A percentile compares a stretch with the other conserved stretches of the same genome.
These are phyloP conservation scores for Aspergillus carbonarius DNA, from an alignment of 2,329 filamentous ascomycete genomes.

Conservation along the genomic window DNA sequence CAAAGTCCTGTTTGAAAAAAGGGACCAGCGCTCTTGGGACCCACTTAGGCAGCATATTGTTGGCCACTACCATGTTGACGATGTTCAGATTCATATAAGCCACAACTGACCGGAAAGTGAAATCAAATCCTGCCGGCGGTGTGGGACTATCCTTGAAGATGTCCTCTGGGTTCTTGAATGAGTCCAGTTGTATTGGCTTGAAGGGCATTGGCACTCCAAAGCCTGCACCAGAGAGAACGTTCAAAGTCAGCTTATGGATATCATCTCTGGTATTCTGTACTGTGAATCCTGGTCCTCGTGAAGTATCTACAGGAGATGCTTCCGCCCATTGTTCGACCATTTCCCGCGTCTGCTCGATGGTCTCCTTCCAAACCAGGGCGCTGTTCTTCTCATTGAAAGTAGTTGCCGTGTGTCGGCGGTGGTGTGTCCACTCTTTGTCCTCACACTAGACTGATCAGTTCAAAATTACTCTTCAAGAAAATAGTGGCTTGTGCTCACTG, in stretches of 20 bases:
- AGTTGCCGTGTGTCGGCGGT: slow-evolving; percentile 43
- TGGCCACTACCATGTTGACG: slow-evolving; percentile 17
- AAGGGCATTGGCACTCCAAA: slow-evolving; percentile 31
- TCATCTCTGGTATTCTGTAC: slow-evolving; percentile 30
- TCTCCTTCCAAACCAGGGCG: slow-evolving; percentile 40
- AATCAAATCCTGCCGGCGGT: slow-evolving; percentile 19
- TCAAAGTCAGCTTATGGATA: slow-evolving; percentile 35
- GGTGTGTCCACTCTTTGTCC: slow-evolving; percentile 44
- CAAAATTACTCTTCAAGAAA: background rate
- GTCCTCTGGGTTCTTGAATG: slow-evolving; percentile 17
- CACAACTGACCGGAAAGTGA: slow-evolving; percentile 26
- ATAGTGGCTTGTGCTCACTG: slow-evolving; percentile 17
- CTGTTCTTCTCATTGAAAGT: slow-evolving; percentile 48
- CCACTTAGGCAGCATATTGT: slow-evolving; percentile 17
- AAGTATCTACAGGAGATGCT: background rate
- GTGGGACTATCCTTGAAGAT: slow-evolving; percentile 22
- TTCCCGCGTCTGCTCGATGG: slow-evolving; percentile 30
- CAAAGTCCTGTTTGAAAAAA: slow-evolving; percentile 34
- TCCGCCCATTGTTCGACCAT: slow-evolving; percentile 30
- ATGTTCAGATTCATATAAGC: slow-evolving; percentile 23
- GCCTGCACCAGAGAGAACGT: slow-evolving; percentile 40
- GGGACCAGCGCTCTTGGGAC: slow-evolving; percentile 21
- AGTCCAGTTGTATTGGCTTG: slow-evolving; percentile 15
- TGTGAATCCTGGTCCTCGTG: background rate
- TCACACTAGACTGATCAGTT: slow-evolving; percentile 18